Conservation (phyloP, 129 eudicot species). For the Artemisia tridentata region DNA sequence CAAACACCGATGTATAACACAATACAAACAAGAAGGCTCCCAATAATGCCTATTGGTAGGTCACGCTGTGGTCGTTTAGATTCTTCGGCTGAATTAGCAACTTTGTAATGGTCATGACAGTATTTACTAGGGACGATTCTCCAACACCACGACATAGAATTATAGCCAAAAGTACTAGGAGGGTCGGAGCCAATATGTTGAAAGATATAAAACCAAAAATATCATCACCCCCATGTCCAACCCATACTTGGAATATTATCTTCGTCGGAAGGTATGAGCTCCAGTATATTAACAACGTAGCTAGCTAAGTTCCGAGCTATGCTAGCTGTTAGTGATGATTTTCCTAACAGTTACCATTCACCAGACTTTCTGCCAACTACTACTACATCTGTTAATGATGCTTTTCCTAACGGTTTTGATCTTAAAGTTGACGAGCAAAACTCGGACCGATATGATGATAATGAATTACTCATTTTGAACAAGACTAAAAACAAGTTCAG, state of each 20-base stretch:
- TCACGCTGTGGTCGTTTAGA: constrained; percentile 96
- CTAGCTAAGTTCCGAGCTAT: constrained; percentile 96
- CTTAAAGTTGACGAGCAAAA: too few species aligned
- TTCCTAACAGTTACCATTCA: too few species aligned
- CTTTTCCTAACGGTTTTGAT: too few species aligned
- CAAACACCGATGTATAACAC: constrained; percentile 81
- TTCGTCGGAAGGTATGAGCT: constrained; percentile 69
- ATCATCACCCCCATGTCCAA: constrained; percentile 86
- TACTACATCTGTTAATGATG: too few species aligned
- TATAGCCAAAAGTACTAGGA: constrained; percentile 63
- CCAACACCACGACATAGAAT: constrained; percentile 86
- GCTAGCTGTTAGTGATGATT: too few species aligned
- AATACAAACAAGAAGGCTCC: constrained; percentile 83
- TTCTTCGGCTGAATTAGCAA: constrained; percentile 99
- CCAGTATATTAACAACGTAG: constrained; percentile 65
- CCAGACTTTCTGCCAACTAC: too few species aligned
- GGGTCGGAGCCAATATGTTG: constrained; percentile 80
- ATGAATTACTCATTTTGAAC: too few species aligned
- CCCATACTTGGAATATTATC: constrained; percentile 88
- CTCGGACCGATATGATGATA: too few species aligned
- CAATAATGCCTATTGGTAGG: constrained; percentile 90
- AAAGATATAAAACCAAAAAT: constrained; percentile 70
- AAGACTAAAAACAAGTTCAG: too few species aligned
- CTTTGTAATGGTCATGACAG: constrained; percentile 88
- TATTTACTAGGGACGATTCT: constrained; percentile 78